These are phyloP conservation scores for Pseudogymnoascus sp. DNA, from an alignment of 2,329 filamentous ascomycete species.

Conservation along the genomic window DNA sequence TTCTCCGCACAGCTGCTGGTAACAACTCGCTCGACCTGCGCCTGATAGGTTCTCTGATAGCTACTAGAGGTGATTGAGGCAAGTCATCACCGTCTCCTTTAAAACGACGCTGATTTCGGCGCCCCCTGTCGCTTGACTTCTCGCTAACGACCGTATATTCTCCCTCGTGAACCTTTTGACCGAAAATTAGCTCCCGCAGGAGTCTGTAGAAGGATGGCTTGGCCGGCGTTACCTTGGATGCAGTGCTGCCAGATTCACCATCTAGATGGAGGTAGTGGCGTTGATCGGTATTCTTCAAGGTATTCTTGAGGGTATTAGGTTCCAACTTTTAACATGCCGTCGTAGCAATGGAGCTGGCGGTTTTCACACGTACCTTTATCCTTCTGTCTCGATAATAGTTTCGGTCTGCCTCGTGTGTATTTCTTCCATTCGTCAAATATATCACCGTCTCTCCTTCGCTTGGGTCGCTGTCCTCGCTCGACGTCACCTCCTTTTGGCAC, in stretches of 20 bases:
- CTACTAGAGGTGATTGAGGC: neutral
- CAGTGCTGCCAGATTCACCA: neutral
- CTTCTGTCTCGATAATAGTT: conserved; percentile 6
- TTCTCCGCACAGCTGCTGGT: neutral
- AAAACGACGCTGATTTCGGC: neutral
- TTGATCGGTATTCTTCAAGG: neutral
- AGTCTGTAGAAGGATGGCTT: neutral
- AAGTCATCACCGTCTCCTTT: neutral
- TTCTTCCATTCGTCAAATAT: neutral
- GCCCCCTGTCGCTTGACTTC: neutral
- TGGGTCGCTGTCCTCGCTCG: neutral
- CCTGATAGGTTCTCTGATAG: neutral
- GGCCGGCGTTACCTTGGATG: neutral
- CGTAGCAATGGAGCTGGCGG: neutral
- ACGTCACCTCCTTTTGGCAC: conserved; percentile 4
- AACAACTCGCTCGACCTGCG: neutral
- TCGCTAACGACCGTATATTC: neutral
- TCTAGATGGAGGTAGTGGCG: neutral
- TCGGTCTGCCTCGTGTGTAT: neutral
- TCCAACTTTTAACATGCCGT: neutral
- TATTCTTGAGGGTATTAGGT: neutral
- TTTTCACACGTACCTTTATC: conserved; percentile 1
- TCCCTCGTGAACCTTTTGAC: neutral
- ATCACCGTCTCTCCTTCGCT: neutral
- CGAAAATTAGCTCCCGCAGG: neutral